These are phyloP conservation scores for Collybiopsis luxurians DNA, from an alignment of 768 basidiomycete genomes.

Conservation along the genomic window DNA sequence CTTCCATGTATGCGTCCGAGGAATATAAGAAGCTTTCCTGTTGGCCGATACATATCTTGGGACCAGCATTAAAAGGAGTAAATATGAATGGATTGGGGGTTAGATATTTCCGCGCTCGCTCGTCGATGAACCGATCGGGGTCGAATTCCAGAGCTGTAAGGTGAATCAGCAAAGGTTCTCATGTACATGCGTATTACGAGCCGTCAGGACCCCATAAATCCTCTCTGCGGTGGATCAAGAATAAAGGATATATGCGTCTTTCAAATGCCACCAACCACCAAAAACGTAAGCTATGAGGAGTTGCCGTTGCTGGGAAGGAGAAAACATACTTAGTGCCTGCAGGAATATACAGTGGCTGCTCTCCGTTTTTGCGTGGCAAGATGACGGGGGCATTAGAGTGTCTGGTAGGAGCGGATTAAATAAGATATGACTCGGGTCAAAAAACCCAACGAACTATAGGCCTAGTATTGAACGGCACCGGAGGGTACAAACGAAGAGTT, in stretches of 20 bases:
- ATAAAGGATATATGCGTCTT: slow-evolving; percentile 45
- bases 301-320: neutral
- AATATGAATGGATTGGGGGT: slow-evolving; percentile 53
- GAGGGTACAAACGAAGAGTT: slow-evolving; percentile 49
- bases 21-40: slow-evolving; percentile 17
- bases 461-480: slow-evolving; percentile 32
- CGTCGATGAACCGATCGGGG: slow-evolving; percentile 67
- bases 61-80: slow-evolving; percentile 51
- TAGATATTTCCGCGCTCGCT: slow-evolving; percentile 52
- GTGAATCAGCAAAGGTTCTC: neutral
- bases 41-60: slow-evolving; percentile 49
- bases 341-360: slow-evolving; percentile 26
- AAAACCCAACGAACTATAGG: neutral
- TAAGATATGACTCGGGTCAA: neutral
- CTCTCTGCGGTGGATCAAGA: slow-evolving; percentile 57
- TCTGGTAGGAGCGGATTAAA: slow-evolving; percentile 9
- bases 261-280: too few relatives aligned
- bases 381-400: slow-evolving; percentile 15
- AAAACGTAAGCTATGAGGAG: neutral
- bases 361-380: slow-evolving; percentile 16
- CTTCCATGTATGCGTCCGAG: too few relatives aligned
- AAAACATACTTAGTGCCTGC: slow-evolving; percentile 22
- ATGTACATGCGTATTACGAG: slow-evolving; percentile 13
- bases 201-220: slow-evolving; percentile 72
- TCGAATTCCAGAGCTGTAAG: slow-evolving; percentile 53